A percentile compares a stretch with the other conserved stretches of the same genome.
These are phyloP conservation scores for Yarrowia sp. DNA, from an alignment of 805 yeast genomes.

Conservation along the genomic window DNA sequence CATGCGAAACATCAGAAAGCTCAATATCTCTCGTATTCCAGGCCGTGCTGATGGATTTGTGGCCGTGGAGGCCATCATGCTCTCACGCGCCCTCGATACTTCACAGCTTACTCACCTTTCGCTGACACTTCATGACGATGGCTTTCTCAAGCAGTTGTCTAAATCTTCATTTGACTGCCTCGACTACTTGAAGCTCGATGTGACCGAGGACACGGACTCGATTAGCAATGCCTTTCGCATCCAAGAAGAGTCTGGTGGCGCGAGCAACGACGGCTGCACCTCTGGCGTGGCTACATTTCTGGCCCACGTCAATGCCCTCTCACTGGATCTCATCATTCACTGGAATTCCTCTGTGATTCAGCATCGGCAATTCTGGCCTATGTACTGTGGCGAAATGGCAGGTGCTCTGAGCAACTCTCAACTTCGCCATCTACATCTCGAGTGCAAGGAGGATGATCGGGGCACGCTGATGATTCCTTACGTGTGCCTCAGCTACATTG, in stretches of 20 bases:
- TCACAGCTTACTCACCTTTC: constrained; percentile 14
- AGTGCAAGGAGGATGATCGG: constrained; percentile 30
- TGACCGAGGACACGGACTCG: constrained; percentile 18
- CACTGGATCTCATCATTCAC: constrained; percentile 23
- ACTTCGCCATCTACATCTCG: constrained; percentile 19
- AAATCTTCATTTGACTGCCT: neutral
- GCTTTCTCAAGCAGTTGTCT: constrained; percentile 14
- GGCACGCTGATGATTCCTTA: constrained; percentile 33
- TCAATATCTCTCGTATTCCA: constrained; percentile 13
- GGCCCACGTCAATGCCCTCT: constrained; percentile 9
- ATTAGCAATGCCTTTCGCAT: constrained; percentile 16
- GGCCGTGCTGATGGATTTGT: constrained; percentile 45
- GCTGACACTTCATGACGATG: constrained; percentile 6
- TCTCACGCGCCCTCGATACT: constrained; percentile 40
- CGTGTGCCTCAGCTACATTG: constrained; percentile 28
- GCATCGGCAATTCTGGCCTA: constrained; percentile 21
- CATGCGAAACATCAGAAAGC: neutral
- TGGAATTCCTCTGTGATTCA: constrained; percentile 22
- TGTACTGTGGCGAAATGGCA: constrained; percentile 32
- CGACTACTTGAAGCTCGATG: constrained; percentile 9
- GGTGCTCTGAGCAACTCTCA: constrained; percentile 23
- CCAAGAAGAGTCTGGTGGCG: constrained; percentile 2
- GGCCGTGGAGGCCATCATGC: constrained; percentile 46
- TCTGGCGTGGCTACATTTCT: constrained; percentile 36
- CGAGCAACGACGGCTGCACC: neutral